Evolutionary conservation across 306 rosid species (phyloP).

Genomic region (Medicago arabica): DNA sequence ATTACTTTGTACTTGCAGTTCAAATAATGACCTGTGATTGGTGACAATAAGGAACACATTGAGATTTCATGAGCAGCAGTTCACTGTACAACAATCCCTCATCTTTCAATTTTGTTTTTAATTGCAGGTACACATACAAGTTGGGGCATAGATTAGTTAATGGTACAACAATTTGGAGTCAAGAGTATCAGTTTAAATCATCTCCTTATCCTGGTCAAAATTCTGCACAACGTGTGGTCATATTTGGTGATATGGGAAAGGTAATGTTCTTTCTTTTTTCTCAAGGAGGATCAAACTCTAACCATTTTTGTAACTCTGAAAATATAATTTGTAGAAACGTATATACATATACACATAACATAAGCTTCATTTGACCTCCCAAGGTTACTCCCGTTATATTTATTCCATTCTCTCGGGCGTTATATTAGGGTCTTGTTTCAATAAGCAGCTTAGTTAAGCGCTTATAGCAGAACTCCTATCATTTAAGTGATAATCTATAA

Average conservation of each 20-base stretch:
- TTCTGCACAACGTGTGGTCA: constrained; percentile 79
- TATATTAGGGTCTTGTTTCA: too few relatives aligned
- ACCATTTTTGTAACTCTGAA: constrained; percentile 1
- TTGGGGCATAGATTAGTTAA: constrained; percentile 72
- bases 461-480: too few relatives aligned
- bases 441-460: too few relatives aligned
- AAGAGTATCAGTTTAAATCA: constrained; percentile 72
- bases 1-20: neutral
- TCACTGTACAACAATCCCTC: constrained; percentile 12
- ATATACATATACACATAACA: neutral
- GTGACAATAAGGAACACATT: neutral
- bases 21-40: neutral
- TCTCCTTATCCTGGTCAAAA: constrained; percentile 97
- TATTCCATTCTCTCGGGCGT: too few relatives aligned
- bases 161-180: constrained; percentile 76
- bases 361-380: neutral
- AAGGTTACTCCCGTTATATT: too few relatives aligned
- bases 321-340: neutral
- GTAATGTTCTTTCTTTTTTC: constrained; percentile 48
- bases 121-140: constrained; percentile 74
- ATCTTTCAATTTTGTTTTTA: constrained; percentile 14
- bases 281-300: constrained; percentile 19
- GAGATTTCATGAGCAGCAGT: neutral
- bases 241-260: constrained; percentile 99
- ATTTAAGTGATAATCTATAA: too few relatives aligned